Evolutionary conservation across 1,284 basidiomycete species (phyloP).

Genomic region (Ceratorhiza oryzae-sativae): DNA sequence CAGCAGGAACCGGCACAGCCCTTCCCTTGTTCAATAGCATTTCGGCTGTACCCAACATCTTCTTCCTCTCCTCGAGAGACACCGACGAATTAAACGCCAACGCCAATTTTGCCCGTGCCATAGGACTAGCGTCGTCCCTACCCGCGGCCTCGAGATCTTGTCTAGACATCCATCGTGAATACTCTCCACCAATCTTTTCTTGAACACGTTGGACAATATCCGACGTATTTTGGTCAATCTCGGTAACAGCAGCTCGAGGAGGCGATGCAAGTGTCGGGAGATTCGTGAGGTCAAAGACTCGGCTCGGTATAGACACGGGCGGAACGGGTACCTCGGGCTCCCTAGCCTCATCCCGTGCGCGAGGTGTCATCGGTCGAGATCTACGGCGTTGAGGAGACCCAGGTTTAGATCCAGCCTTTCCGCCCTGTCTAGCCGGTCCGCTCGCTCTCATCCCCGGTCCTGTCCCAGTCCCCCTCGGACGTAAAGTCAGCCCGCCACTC

Average conservation of each 20-base stretch:
- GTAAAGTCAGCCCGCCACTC: not conserved
- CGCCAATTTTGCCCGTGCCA: slow-evolving; percentile 23
- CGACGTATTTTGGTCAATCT: not conserved
- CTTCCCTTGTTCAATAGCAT: slow-evolving; percentile 1
- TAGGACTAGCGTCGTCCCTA: not conserved
- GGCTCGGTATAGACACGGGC: not conserved
- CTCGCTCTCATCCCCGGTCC: not conserved
- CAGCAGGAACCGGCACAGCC: not conserved
- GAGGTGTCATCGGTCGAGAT: not conserved
- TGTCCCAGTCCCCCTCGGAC: not conserved
- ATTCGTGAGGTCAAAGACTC: slow-evolving; percentile 3
- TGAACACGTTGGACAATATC: slow-evolving; percentile 16
- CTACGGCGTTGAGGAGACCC: not conserved
- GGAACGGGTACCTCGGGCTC: slow-evolving; percentile 25
- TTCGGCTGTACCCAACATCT: slow-evolving; percentile 4
- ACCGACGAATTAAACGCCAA: slow-evolving; percentile 28
- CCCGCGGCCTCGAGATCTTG: slow-evolving; percentile 17
- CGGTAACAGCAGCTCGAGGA: not conserved
- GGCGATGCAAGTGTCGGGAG: slow-evolving; percentile 4
- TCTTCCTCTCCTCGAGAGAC: slow-evolving; percentile 12
- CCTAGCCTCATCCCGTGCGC: not conserved
- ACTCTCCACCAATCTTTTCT: slow-evolving; percentile 19
- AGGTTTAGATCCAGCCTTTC: not conserved
- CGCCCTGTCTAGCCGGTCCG: not conserved
- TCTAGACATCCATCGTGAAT: slow-evolving; percentile 20